These are phyloP conservation scores for Aspergillus wentii DNA, from an alignment of 495 filamentous ascomycete species.

Conservation along the genomic window DNA sequence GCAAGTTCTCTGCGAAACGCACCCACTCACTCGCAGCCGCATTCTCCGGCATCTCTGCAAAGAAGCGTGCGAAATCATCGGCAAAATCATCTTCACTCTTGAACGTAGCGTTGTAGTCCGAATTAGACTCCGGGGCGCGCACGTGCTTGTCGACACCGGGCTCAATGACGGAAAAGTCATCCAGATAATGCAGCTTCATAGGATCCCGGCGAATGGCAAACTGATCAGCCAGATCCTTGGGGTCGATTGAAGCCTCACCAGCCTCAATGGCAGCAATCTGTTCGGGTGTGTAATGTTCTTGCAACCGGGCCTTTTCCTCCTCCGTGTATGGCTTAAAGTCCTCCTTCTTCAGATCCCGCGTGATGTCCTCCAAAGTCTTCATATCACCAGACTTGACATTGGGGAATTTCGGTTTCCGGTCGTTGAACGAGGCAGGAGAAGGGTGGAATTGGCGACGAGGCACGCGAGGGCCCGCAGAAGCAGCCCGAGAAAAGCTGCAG, in stretches of 20 bases:
- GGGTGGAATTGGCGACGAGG: conserved; percentile 50
- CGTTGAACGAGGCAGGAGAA: conserved; percentile 29
- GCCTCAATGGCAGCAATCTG: conserved; percentile 84
- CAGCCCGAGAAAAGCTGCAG: conserved; percentile 42
- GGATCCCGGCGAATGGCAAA: conserved; percentile 64
- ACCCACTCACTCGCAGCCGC: conserved; percentile 37
- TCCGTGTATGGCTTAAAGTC: conserved; percentile 61
- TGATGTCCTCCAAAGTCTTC: conserved; percentile 15
- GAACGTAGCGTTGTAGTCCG: conserved; percentile 55
- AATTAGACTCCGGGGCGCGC: conserved; percentile 46
- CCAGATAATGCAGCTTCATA: conserved; percentile 69
- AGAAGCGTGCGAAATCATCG: conserved; percentile 52
- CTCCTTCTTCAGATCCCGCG: conserved; percentile 24
- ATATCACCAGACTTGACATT: conserved; percentile 14
- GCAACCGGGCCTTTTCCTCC: conserved; percentile 59
- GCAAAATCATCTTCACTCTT: conserved; percentile 56
- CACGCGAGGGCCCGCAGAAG: conserved; percentile 35
- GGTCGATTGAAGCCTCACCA: conserved; percentile 77
- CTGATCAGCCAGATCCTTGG: conserved; percentile 69
- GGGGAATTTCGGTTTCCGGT: conserved; percentile 30
- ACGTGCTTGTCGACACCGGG: conserved; percentile 68
- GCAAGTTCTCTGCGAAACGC: conserved; percentile 39
- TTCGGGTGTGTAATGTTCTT: conserved; percentile 65
- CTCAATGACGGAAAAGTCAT: conserved; percentile 75
- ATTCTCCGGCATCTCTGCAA: conserved; percentile 47